Evolutionary conservation across 2,329 filamentous ascomycete species (phyloP), one percentile per base, ranked within the genome.

Genomic region (Fusarium sp.): DNA sequence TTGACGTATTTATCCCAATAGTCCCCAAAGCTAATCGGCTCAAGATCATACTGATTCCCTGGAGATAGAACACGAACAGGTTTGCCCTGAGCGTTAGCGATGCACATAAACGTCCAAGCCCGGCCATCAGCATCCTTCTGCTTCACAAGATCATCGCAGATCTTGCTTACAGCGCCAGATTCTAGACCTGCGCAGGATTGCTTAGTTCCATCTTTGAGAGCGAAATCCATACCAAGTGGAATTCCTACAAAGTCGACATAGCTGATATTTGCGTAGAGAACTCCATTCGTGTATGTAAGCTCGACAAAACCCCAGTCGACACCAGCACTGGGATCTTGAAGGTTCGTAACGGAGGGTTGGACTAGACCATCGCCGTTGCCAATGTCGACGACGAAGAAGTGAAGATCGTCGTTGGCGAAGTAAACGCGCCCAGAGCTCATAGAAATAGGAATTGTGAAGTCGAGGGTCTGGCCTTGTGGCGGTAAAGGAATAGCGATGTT

Each of bases 161-260:
- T 80, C 12, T 68, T 70, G 26, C 57, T 38, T 18, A 85, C 77
- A 13, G 81, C 78, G 24, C 74, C 76, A 6, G 73, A 39, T 8
- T 63, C 55, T 3, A 86, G 79, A 3, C 84, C 84, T 9, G 77
- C 73, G 16, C 83, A 81, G 3, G 77, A 75, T 35, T 84, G 83
- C 0, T 67, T 60, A 42, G 62, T 71, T 33, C 81, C 80, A 31
- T 76, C 77, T 15, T 68, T 77, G 15, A 80, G 76, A 0, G 77
- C 78, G 16, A 87, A 76, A 1, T 70, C 71, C 81, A 88, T 84
- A 39, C 84, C 83, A n/a, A 88, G 80, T 1, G 83, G 77, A 18
- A 88, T 77, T 7, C 84, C 79, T 20, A 85, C 80, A 63, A 85
- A 86, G 71, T 86, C 84, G 31, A 86, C 84, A 57, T 83, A 85